These are phyloP conservation scores for Diaporthe vaccinii DNA, from an alignment of 2,329 filamentous ascomycete species.

Conservation along the genomic window DNA sequence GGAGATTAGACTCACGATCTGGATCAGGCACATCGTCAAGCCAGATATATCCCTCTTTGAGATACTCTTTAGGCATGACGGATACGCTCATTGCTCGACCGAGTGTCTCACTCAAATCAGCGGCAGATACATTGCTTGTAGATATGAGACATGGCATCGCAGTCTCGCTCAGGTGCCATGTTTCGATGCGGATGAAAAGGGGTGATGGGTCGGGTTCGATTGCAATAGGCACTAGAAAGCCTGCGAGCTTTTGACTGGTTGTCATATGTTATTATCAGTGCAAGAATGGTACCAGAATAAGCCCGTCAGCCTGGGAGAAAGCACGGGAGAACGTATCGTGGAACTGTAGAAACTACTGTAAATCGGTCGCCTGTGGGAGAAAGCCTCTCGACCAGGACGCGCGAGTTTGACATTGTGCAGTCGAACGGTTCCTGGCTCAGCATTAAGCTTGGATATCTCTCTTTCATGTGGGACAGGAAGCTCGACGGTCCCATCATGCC, in stretches of 20 bases:
- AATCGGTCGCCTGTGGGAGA: background rate
- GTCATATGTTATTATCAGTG: background rate
- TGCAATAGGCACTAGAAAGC: background rate
- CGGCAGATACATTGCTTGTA: background rate
- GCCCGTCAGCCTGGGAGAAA: background rate
- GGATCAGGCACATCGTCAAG: background rate
- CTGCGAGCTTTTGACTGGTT: background rate
- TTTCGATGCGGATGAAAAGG: background rate
- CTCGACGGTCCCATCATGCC: conserved; percentile 1
- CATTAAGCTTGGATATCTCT: background rate
- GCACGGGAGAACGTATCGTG: background rate
- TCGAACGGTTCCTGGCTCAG: background rate
- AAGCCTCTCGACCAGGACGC: background rate
- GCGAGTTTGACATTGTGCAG: background rate
- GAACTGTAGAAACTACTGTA: background rate
- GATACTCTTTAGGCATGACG: background rate
- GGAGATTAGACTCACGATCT: background rate
- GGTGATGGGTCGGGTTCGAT: background rate
- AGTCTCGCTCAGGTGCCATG: background rate
- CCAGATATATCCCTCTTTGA: background rate
- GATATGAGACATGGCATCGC: background rate
- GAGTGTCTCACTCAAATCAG: background rate
- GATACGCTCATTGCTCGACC: background rate
- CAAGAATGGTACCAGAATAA: accelerated
- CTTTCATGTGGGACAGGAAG: background rate